A percentile compares a stretch with the other conserved stretches of the same genome.
Evolutionary conservation across 1,284 basidiomycete genomes (phyloP).

Genomic region (Irpex lacteus): DNA sequence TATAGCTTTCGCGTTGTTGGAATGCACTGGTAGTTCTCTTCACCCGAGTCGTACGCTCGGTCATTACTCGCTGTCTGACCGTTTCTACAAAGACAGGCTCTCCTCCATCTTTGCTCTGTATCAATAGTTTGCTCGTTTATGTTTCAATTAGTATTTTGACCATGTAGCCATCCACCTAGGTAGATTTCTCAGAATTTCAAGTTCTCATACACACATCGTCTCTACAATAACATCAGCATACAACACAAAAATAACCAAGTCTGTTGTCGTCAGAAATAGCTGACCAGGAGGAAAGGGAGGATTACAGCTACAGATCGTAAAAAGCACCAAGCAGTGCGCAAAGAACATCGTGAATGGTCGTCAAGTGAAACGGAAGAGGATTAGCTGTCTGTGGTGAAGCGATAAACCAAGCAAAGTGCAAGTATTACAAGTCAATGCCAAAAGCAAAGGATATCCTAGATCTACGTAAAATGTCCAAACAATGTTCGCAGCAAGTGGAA

Average conservation of each 20-base stretch:
- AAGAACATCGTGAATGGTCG: slow-evolving; percentile 12
- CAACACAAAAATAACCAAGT: slow-evolving; percentile 6
- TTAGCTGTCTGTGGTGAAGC: not conserved
- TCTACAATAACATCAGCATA: slow-evolving; percentile 3
- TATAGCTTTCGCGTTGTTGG: not conserved
- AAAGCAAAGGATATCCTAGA: not conserved
- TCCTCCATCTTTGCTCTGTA: not conserved
- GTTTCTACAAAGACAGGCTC: too few species aligned
- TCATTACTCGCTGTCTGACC: too few species aligned
- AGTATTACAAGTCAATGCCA: not conserved
- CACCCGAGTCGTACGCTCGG: not conserved
- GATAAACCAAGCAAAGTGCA: slow-evolving; percentile 2
- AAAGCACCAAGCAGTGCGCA: not conserved
- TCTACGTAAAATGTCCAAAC: not conserved
- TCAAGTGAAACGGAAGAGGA: slow-evolving; percentile 1
- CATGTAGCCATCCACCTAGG: too few species aligned
- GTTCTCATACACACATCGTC: not conserved
- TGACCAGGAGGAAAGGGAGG: slow-evolving; percentile 3
- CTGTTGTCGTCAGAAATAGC: slow-evolving; percentile 7
- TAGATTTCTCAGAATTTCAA: too few species aligned
- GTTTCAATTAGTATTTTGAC: too few species aligned
- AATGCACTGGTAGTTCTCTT: not conserved
- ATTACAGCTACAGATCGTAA: slow-evolving; percentile 6
- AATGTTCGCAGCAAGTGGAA: not conserved
- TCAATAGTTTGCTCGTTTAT: not conserved